These are phyloP conservation scores for Petunia secreta DNA, from an alignment of 257 asterid genomes.

Conservation along the genomic window DNA sequence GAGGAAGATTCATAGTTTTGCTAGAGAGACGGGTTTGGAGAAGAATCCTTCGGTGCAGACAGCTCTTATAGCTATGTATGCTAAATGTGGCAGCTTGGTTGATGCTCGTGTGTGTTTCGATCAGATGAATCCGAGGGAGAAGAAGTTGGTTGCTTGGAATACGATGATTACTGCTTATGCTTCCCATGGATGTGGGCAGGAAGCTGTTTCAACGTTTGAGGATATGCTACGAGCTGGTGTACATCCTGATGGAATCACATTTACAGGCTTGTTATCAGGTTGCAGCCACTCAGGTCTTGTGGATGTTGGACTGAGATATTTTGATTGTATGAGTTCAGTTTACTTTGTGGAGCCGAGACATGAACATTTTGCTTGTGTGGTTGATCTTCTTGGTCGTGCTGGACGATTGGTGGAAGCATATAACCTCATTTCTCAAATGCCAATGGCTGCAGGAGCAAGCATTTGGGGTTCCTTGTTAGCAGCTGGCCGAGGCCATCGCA, in stretches of 20 bases:
- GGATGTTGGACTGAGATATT: conserved; percentile 69
- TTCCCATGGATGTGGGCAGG: conserved; percentile 68
- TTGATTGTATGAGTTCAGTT: conserved; percentile 53
- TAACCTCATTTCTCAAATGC: conserved; percentile 57
- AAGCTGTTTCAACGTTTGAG: conserved; percentile 63
- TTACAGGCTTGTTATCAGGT: conserved; percentile 76
- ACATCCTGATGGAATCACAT: conserved; percentile 70
- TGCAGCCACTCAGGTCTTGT: conserved; percentile 88
- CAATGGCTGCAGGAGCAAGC: conserved; percentile 75
- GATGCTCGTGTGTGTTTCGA: conserved; percentile 71
- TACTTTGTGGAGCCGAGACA: conserved; percentile 55
- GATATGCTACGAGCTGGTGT: conserved; percentile 59
- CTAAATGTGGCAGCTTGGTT: conserved; percentile 72
- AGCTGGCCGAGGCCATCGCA: conserved; percentile 61
- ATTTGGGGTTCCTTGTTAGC: conserved; percentile 89
- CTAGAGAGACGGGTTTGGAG: conserved; percentile 62
- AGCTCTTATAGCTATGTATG: conserved; percentile 82
- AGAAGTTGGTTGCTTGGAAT: conserved; percentile 74
- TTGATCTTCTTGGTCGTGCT: conserved; percentile 80
- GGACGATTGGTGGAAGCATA: conserved; percentile 79
- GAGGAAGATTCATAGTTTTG: conserved; percentile 54
- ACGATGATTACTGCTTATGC: conserved; percentile 77
- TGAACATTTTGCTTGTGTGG: conserved; percentile 78
- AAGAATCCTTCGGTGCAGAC: conserved; percentile 62
- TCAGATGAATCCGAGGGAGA: conserved; percentile 40